Evolutionary conservation across 768 basidiomycete species (phyloP), one percentile per base, ranked within the genome.

Genomic region (Tephrocybe rancida): DNA sequence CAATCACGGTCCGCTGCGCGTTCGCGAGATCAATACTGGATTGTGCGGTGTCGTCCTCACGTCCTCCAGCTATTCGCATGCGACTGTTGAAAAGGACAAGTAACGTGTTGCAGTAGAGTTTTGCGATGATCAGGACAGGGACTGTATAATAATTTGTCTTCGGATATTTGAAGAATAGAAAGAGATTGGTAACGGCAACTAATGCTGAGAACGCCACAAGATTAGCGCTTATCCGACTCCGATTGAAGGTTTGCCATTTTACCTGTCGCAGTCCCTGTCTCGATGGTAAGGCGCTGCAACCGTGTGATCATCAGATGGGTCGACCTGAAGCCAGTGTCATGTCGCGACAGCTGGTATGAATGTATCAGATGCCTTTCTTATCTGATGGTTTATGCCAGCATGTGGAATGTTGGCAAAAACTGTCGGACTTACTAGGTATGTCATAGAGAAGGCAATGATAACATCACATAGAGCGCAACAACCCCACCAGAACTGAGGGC

Each of bases 81-180:
- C 69, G 64, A 34, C 58, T 61, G 53, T 70, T 70, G 55, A 70
- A 64, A 3, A 69, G 51, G 7, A 64, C 66, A 22, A 70, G 60
- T 3, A 70, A 51, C 1, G 67, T 64, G 34, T 70, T 70, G 22
- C 66, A 65, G 50, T 69, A 69, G 8, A 70, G 50, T 38, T 69
- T 68, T 10, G 67, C 63, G 25, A 68, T 60, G 44, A 65, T 57
- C 14, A 61, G 50, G 11, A 60, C 64, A 2, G 67, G 64, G 10
- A 60, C 60, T 10, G 59, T 58, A 50, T 66, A 63, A 44, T 65
- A 66, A 19, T 62, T 64, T 3, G 64, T 65, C 9, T 63, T n/a
- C 0, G 63, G 60, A 38, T 60, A 67, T 21, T 56, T 58, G 38
- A 70, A 57, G 54, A 67, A 68, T 13, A 70, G 55, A 10, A 61